Conservation (phyloP, 2,329 filamentous ascomycete genomes). For the Lecanicillium sp. region DNA sequence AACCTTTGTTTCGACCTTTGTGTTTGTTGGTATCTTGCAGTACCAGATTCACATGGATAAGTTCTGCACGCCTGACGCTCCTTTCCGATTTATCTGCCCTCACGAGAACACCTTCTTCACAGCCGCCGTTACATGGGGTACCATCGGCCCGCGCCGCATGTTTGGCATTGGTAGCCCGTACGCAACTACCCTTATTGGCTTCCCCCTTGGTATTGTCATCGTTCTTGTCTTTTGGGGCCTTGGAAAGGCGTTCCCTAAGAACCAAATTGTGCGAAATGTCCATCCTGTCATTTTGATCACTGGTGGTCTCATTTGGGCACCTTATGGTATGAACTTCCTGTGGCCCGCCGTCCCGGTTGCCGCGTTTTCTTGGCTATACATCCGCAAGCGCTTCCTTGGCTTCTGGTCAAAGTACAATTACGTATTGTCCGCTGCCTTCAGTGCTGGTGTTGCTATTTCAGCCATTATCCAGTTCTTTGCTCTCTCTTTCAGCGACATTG, state of each 20-base stretch:
- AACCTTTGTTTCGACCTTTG: constrained; percentile 24
- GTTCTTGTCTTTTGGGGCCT: constrained; percentile 24
- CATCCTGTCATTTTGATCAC: constrained; percentile 30
- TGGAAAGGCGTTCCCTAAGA: constrained; percentile 23
- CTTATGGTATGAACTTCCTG: constrained; percentile 33
- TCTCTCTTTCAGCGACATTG: constrained; percentile 15
- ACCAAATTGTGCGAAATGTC: constrained; percentile 25
- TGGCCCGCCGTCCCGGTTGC: constrained; percentile 35
- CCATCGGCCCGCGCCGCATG: constrained; percentile 28
- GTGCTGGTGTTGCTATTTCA: constrained; percentile 21
- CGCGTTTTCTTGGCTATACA: constrained; percentile 31
- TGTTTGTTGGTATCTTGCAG: constrained; percentile 25
- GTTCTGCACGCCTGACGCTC: constrained; percentile 18
- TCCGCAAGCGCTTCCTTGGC: constrained; percentile 26
- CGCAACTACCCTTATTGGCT: constrained; percentile 23
- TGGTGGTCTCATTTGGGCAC: constrained; percentile 26
- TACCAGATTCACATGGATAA: constrained; percentile 24
- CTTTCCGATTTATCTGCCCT: constrained; percentile 19
- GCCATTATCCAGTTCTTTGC: constrained; percentile 23
- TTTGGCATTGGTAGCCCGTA: constrained; percentile 29
- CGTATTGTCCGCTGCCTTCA: constrained; percentile 21
- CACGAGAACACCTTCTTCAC: constrained; percentile 26
- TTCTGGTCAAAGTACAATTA: constrained; percentile 32
- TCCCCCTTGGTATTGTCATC: constrained; percentile 24
- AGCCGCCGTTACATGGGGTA: constrained; percentile 31